Base-by-base conservation (phyloP, 2,329 filamentous ascomycete species). In the Leptographium galeiforme region DNA sequence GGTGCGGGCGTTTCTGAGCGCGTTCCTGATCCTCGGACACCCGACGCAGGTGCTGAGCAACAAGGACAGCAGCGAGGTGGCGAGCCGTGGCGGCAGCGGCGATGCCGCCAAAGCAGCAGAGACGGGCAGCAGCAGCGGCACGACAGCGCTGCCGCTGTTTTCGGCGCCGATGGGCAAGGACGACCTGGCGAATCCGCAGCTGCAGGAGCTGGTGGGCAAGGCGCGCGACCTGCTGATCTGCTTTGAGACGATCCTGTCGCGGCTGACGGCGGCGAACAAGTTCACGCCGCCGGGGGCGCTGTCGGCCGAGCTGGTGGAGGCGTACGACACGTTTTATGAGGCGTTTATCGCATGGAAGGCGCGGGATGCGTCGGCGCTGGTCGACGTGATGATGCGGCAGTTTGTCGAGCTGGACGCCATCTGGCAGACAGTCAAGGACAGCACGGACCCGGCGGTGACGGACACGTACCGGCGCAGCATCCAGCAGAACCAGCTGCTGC, bases 291-390 rank as follows among this genome's bases (percentile, higher is more conserved):
- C 82, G 1, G 78, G 79, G 0, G 77, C 76, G 2, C 73, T 85
- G 43, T 72, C 77, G 34, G 77, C 81, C 52, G 75, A 77, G 1
- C 72, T 93, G 18, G 77, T 83, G 0, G 78, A 88, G 60, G 75
- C 80, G 1, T 88, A 90, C 62, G 79, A 84, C 36, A 78, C 82
- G 0, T 93, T 89, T 60, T 80, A 84, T 60, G 84, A 86, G 52
- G 85, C 85, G 1, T 90, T 93, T 62, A 85, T 87, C 56, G 82
- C 85, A 4, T 93, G 87, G 87, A 89, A 90, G 67, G 83, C 87
- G 2, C 79, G 86, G 51, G 87, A 91, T 63, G 87, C 85, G 0
- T 82, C 82, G 52, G 82, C 86, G 0, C 72, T 93, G 6, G 81
- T 91, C 51, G 85, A 90, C 61, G 84, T 88, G 53, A 90, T 93